Conservation (phyloP, 2,329 filamentous ascomycete species). For the Penicillium thymicola region DNA sequence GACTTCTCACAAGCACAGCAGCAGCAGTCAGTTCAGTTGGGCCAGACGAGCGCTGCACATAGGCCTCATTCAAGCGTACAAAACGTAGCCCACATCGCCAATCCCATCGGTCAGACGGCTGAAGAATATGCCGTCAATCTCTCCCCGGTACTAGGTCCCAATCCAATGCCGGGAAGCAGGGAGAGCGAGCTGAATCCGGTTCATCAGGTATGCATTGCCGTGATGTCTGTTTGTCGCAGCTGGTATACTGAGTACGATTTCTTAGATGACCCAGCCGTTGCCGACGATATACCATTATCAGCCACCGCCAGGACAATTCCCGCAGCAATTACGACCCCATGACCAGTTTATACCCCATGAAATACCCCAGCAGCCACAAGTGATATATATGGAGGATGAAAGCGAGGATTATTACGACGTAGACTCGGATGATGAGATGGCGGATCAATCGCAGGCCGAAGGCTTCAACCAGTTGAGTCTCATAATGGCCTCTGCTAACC, state of each 20-base stretch:
- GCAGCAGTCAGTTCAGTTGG: neutral
- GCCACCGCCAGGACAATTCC: slow-evolving; percentile 1
- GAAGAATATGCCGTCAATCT: slow-evolving; percentile 6
- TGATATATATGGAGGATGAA: slow-evolving; percentile 48
- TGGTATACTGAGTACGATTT: neutral
- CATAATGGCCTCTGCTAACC: slow-evolving; percentile 44
- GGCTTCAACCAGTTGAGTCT: slow-evolving; percentile 42
- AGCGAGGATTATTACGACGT: slow-evolving; percentile 63
- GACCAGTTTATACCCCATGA: slow-evolving; percentile 9
- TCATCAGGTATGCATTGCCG: slow-evolving; percentile 3
- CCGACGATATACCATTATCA: slow-evolving; percentile 14
- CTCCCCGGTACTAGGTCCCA: neutral
- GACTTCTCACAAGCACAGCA: slow-evolving; percentile 1
- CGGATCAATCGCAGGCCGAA: slow-evolving; percentile 37
- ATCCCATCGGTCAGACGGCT: neutral
- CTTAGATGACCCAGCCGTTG: slow-evolving; percentile 3
- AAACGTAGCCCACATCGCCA: neutral
- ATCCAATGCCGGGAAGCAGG: neutral
- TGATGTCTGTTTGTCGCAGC: neutral
- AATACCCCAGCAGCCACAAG: slow-evolving; percentile 15
- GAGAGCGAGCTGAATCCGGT: neutral
- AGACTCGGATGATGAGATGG: slow-evolving; percentile 59
- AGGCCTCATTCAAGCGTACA: neutral
- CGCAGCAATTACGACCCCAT: slow-evolving; percentile 1
- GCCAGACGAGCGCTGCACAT: neutral